Conservation (phyloP, 169 alveolate species). For the Cyclospora cayetanensis region DNA sequence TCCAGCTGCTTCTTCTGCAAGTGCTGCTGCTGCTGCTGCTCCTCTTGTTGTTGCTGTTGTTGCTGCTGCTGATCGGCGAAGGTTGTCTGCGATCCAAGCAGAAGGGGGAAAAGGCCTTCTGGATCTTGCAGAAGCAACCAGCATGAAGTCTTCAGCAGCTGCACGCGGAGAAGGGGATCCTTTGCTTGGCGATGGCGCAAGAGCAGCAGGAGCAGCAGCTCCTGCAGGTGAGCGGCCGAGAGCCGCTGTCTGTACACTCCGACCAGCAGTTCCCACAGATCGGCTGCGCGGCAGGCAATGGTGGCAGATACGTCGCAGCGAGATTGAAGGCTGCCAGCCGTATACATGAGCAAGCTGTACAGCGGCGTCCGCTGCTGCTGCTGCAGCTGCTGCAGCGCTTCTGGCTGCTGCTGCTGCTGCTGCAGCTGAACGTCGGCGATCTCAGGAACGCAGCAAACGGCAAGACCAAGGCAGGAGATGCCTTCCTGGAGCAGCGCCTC, state of each 20-base stretch:
- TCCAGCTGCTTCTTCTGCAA: conserved; percentile 1
- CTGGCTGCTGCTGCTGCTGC: neutral
- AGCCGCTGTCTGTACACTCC: conserved; percentile 21
- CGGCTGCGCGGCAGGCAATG: neutral
- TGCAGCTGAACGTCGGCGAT: neutral
- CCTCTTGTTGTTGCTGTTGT: neutral
- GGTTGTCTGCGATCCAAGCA: neutral
- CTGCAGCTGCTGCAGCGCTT: neutral
- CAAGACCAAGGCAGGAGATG: neutral
- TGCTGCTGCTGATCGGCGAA: neutral
- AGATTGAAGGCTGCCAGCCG: neutral
- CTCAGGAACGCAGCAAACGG: neutral
- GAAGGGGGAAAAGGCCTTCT: conserved; percentile 4
- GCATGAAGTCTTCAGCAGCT: neutral
- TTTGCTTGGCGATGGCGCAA: neutral
- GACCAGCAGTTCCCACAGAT: conserved; percentile 18
- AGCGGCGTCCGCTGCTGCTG: conserved; percentile 12
- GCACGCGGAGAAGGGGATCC: conserved; percentile 12
- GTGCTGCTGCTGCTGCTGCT: neutral
- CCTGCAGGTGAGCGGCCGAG: neutral
- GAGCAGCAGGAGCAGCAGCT: neutral
- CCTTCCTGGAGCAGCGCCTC: conserved; percentile 27
- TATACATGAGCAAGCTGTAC: neutral
- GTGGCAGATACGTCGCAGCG: conserved; percentile 2
- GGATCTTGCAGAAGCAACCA: conserved; percentile 31